Conservation (phyloP, 179 eudicot species). For the Beta lomatogona region DNA sequence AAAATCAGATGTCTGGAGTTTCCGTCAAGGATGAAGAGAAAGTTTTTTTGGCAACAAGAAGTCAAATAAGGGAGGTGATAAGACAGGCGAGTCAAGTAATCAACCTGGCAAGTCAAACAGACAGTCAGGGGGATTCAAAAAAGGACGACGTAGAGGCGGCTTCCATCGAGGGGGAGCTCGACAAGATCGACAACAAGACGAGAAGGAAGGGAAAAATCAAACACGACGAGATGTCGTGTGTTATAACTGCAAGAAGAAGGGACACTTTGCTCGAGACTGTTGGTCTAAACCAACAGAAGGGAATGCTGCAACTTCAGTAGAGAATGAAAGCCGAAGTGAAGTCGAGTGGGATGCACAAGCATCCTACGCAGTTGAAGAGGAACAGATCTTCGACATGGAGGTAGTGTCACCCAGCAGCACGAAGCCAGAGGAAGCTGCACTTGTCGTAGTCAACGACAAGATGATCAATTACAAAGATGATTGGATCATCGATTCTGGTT, state of each 20-base stretch:
- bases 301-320: slow-evolving; percentile 4
- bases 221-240: neutral
- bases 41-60: neutral
- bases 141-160: neutral
- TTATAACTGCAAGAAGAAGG: slow-evolving; percentile 15
- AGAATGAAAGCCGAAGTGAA: neutral
- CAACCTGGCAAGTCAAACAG: neutral
- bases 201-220: neutral
- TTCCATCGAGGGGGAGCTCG: slow-evolving; percentile 12
- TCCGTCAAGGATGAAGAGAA: slow-evolving; percentile 9
- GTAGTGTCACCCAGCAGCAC: neutral
- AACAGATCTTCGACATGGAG: neutral
- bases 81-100: neutral
- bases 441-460: neutral
- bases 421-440: neutral
- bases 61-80: neutral
- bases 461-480: slow-evolving; percentile 24
- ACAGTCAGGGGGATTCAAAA: neutral
- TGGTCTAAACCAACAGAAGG: too few species aligned
- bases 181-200: neutral
- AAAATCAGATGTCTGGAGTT: slow-evolving; percentile 4
- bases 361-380: neutral
- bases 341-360: slow-evolving; percentile 17
- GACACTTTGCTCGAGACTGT: slow-evolving; percentile 4
- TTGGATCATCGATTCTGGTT: slow-evolving; percentile 14